phyloP scores from a whole-genome alignment of 164 flowering plant species.

The Magnolia changhungtana region DNA sequence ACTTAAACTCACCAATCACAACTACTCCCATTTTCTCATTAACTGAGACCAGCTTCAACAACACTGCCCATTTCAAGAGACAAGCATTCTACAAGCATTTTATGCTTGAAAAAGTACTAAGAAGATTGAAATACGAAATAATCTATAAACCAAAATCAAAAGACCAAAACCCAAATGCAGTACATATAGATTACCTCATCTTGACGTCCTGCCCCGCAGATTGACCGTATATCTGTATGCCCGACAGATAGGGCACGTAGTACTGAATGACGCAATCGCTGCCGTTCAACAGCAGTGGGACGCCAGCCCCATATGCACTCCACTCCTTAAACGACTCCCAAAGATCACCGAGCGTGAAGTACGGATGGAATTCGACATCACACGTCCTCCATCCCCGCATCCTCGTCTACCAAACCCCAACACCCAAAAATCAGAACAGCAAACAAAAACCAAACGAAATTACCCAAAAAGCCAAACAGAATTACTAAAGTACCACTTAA shows the following conservation, averaged over 20 bases:
- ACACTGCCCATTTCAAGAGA: no score
- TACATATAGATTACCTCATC: conserved; percentile 40
- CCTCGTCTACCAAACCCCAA: conserved; percentile 29
- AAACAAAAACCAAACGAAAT: not conserved
- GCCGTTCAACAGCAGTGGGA: conserved; percentile 60
- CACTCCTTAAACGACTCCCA: conserved; percentile 81
- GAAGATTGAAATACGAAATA: not conserved
- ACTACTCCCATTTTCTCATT: not conserved
- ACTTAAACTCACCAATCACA: not conserved
- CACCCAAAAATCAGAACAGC: not conserved
- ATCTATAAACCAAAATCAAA: not conserved
- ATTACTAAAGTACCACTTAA: not conserved
- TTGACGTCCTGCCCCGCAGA: conserved; percentile 27
- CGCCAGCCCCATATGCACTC: conserved; percentile 87
- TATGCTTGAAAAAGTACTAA: not conserved
- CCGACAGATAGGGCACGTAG: conserved; percentile 77
- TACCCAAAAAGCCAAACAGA: not conserved
- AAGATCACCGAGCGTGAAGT: conserved; percentile 57
- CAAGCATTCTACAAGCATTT: not conserved
- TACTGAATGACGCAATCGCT: conserved; percentile 64
- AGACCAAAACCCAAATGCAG: not conserved
- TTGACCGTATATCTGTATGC: conserved; percentile 57
- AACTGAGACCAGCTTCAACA: not conserved
- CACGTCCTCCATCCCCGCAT: conserved; percentile 39
- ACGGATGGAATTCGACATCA: conserved; percentile 47